Conservation (phyloP, 495 filamentous ascomycete genomes). For the Recurvomyces mirabilis region DNA sequence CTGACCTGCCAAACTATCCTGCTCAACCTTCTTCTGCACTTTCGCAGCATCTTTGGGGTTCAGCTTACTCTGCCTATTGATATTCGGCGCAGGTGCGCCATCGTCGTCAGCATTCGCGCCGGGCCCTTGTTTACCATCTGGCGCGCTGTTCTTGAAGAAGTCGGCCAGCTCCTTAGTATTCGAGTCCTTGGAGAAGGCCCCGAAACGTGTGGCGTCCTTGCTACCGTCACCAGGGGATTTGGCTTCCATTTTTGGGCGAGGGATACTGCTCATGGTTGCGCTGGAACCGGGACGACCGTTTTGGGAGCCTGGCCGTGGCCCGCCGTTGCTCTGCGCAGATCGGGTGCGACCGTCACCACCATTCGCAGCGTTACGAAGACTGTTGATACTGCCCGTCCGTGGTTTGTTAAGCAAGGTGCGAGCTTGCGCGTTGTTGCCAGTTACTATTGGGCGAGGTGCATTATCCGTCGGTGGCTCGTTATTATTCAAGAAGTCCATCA, state of each 20-base stretch:
- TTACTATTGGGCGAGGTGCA: conserved; percentile 33
- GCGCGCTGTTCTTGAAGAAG: conserved; percentile 66
- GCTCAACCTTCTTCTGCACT: conserved; percentile 11
- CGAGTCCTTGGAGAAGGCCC: not conserved
- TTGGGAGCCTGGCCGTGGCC: not conserved
- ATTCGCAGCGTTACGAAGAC: not conserved
- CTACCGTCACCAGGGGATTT: not conserved
- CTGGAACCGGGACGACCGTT: not conserved
- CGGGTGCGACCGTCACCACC: too few species aligned
- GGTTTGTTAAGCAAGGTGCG: conserved; percentile 7
- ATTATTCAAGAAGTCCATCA: conserved; percentile 80
- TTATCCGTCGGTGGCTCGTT: conserved; percentile 59
- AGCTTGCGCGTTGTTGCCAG: not conserved
- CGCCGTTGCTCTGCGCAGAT: too few species aligned
- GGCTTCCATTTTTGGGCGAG: conserved; percentile 4
- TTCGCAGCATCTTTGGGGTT: conserved; percentile 4
- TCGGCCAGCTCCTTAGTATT: conserved; percentile 63
- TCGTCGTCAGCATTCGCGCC: too few species aligned
- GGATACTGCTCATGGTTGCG: not conserved
- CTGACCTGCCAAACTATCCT: conserved; percentile 5
- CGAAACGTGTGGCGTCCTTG: not conserved
- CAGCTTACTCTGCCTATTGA: conserved; percentile 5
- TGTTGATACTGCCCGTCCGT: conserved; percentile 10
- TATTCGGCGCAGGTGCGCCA: conserved; percentile 19
- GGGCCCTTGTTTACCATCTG: too few species aligned